These are phyloP conservation scores for Syzygium aromaticum DNA, from an alignment of 345 rosid genomes.

Conservation along the genomic window DNA sequence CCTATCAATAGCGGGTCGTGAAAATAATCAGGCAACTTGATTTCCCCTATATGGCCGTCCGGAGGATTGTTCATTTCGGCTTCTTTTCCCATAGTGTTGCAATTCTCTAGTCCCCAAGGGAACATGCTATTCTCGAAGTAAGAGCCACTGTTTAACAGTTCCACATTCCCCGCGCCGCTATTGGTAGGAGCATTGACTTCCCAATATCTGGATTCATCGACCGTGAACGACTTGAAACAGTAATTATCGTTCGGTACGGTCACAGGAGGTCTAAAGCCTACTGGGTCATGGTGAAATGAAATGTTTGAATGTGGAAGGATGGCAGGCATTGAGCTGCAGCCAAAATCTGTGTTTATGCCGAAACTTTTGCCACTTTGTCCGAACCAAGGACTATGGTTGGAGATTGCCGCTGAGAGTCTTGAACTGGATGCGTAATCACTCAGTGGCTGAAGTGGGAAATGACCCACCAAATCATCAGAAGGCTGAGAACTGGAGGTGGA, in stretches of 20 bases:
- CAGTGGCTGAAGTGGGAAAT: conserved; percentile 3
- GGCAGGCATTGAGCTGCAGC: not conserved
- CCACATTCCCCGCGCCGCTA: not conserved
- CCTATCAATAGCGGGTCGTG: not conserved
- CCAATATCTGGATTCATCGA: conserved; percentile 1
- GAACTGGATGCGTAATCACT: not conserved
- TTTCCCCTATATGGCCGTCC: not conserved
- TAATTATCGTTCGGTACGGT: not conserved
- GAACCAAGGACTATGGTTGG: not conserved
- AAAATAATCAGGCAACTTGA: not conserved
- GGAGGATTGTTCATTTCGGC: not conserved
- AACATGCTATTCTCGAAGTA: not conserved
- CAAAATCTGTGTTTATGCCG: conserved; percentile 1
- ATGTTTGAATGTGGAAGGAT: not conserved
- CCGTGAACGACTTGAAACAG: not conserved
- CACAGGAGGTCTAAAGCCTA: conserved; percentile 1
- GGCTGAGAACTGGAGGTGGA: not conserved
- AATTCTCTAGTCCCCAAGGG: conserved; percentile 5
- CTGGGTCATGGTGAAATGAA: not conserved
- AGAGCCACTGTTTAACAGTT: not conserved
- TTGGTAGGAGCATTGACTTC: not conserved
- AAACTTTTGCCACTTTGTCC: conserved; percentile 2
- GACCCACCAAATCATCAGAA: not conserved
- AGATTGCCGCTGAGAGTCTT: not conserved
- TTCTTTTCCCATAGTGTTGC: not conserved